Evolutionary conservation across 225 moss, liverwort and hornwort species (phyloP).

Genomic region (Polytrichum formosum): DNA sequence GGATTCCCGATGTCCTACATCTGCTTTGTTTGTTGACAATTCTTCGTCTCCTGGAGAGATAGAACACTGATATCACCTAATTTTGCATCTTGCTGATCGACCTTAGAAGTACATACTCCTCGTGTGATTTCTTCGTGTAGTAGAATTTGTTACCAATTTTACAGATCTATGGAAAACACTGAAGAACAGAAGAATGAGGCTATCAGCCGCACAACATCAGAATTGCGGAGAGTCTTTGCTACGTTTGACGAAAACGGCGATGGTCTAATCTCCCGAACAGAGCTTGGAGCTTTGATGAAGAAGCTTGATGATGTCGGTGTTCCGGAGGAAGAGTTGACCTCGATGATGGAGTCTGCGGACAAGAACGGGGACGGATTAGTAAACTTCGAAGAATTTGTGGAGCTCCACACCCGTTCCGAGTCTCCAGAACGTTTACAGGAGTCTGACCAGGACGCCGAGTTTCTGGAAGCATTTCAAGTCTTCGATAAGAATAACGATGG

Average conservation of each 20-base stretch:
- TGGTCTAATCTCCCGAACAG: slow-evolving; percentile 24
- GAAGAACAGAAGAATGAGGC: background rate
- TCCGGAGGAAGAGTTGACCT: slow-evolving; percentile 18
- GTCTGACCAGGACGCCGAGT: slow-evolving; percentile 17
- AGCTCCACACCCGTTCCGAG: slow-evolving; percentile 13
- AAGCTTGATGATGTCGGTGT: slow-evolving; percentile 18
- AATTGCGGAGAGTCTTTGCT: slow-evolving; percentile 13
- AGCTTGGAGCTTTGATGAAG: slow-evolving; percentile 29
- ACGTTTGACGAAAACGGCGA: slow-evolving; percentile 26
- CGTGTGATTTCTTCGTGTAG: too few relatives aligned
- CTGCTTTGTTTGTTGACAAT: too few relatives aligned
- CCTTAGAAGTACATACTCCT: too few relatives aligned
- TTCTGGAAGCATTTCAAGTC: slow-evolving; percentile 24
- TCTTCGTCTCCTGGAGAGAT: too few relatives aligned
- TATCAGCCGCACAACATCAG: background rate
- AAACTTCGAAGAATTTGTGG: slow-evolving; percentile 38
- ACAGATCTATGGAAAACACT: background rate
- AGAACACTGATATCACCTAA: too few relatives aligned
- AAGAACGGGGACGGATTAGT: slow-evolving; percentile 30
- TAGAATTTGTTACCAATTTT: background rate
- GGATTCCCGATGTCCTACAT: too few relatives aligned
- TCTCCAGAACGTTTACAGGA: background rate
- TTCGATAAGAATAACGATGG: slow-evolving; percentile 33
- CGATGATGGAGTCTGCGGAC: slow-evolving; percentile 24
- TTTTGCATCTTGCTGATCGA: too few relatives aligned